These are phyloP conservation scores for Crucibulum laeve DNA, from an alignment of 768 basidiomycete genomes.

Conservation along the genomic window DNA sequence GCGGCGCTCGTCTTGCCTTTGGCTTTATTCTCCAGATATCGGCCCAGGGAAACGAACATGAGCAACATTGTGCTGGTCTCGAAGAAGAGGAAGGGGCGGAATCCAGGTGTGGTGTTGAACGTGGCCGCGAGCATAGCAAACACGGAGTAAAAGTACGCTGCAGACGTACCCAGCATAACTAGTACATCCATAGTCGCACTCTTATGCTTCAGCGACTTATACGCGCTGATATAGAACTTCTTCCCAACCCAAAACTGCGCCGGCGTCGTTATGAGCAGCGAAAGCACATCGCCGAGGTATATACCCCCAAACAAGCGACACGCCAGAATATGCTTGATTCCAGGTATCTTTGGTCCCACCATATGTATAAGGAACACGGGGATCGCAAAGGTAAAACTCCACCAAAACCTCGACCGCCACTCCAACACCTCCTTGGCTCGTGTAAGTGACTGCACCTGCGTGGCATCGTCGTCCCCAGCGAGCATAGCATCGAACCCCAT, in stretches of 20 bases:
- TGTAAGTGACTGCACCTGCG: conserved; percentile 81
- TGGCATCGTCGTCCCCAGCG: conserved; percentile 72
- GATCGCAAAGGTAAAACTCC: conserved; percentile 73
- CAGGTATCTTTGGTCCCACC: conserved; percentile 68
- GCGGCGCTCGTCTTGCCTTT: conserved; percentile 98
- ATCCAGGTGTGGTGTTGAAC: conserved; percentile 60
- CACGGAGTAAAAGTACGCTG: conserved; percentile 90
- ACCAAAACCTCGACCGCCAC: conserved; percentile 78
- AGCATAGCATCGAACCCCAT: conserved; percentile 91
- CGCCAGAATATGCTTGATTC: conserved; percentile 49
- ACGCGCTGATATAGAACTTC: conserved; percentile 87
- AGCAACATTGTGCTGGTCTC: conserved; percentile 99
- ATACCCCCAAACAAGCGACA: conserved; percentile 58
- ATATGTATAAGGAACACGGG: conserved; percentile 95
- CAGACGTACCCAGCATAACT: conserved; percentile 90
- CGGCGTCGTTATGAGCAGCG: conserved; percentile 77
- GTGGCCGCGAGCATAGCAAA: conserved; percentile 61
- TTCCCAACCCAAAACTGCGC: conserved; percentile 90
- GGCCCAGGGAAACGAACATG: conserved; percentile 93
- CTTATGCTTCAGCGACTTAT: conserved; percentile 85
- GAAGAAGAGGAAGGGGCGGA: conserved; percentile 88
- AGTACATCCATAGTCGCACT: conserved; percentile 98
- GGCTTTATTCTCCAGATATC: conserved; percentile 93
- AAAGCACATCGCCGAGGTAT: conserved; percentile 78
- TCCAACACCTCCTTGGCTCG: conserved; percentile 89